phyloP scores from a whole-genome alignment of 2,329 filamentous ascomycete genomes.

The Aspergillus phoenicis region DNA sequence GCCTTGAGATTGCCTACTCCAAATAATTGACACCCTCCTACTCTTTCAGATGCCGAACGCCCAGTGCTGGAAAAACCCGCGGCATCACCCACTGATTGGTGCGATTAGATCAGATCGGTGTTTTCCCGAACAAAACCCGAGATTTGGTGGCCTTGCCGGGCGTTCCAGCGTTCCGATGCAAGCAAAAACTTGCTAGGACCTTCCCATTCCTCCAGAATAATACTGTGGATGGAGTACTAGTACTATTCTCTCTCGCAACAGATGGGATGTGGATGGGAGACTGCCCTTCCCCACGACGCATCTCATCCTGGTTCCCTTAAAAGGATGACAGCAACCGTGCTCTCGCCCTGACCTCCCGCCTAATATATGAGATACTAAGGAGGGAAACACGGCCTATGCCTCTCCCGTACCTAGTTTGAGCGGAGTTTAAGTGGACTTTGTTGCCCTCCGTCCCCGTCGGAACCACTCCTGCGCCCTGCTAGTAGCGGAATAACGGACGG shows the following conservation, averaged over 20 bases:
- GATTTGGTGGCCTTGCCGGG: neutral
- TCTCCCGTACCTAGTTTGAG: neutral
- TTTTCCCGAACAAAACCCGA: constrained; percentile 23
- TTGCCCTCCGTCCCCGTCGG: neutral
- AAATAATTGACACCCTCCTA: neutral
- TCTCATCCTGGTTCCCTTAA: neutral
- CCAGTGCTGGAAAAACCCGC: constrained; percentile 2
- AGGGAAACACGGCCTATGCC: neutral
- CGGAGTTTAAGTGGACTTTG: neutral
- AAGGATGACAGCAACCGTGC: neutral
- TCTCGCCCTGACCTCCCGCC: neutral
- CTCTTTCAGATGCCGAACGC: constrained; percentile 7
- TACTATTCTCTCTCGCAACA: too few species aligned
- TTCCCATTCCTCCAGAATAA: too few species aligned
- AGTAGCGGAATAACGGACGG: constrained; percentile 2
- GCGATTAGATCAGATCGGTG: constrained; percentile 9
- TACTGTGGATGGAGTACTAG: too few species aligned
- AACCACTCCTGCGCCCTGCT: neutral
- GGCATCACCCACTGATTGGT: neutral
- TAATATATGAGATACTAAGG: neutral
- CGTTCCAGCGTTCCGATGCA: neutral
- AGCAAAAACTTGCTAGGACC: too few species aligned
- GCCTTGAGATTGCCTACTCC: neutral
- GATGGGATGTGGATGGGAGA: neutral
- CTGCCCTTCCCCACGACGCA: neutral